phyloP scores from a whole-genome alignment of 2,329 filamentous ascomycete species.

The Colletotrichum noveboracense region DNA sequence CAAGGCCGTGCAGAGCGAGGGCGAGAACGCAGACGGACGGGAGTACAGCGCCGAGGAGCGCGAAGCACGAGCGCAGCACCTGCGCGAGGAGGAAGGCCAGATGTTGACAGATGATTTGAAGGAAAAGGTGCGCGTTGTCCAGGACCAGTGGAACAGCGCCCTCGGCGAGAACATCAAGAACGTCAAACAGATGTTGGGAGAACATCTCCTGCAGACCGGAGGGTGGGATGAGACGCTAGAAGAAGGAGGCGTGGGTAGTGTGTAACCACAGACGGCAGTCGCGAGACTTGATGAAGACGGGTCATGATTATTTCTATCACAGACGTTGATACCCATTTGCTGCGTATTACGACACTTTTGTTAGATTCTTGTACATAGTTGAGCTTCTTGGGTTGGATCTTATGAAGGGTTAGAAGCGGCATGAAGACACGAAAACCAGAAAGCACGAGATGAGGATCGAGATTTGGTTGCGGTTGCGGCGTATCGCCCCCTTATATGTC shows the following conservation, averaged over 20 bases:
- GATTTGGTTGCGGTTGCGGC: neutral
- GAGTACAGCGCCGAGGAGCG: constrained; percentile 36
- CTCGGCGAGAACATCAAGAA: constrained; percentile 78
- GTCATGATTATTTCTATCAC: neutral
- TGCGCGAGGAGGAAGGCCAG: constrained; percentile 70
- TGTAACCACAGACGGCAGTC: constrained; percentile 30
- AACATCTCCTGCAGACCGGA: constrained; percentile 76
- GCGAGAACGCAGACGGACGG: constrained; percentile 43
- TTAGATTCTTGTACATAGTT: constrained; percentile 19
- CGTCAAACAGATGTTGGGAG: constrained; percentile 76
- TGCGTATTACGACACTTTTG: constrained; percentile 9
- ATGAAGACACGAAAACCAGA: neutral
- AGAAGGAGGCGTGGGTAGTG: constrained; percentile 56
- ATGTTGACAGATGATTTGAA: constrained; percentile 85
- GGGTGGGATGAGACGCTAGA: constrained; percentile 86
- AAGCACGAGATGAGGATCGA: neutral
- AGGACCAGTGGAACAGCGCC: constrained; percentile 88
- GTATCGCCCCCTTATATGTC: neutral
- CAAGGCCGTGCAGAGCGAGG: constrained; percentile 70
- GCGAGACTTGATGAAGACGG: neutral
- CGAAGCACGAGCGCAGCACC: constrained; percentile 53
- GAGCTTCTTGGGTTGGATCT: neutral
- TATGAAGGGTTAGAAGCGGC: neutral
- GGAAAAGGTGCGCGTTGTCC: constrained; percentile 89
- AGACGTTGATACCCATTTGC: constrained; percentile 25